Conservation (phyloP, 2,329 filamentous ascomycete species). For the Cercospora janseana region DNA sequence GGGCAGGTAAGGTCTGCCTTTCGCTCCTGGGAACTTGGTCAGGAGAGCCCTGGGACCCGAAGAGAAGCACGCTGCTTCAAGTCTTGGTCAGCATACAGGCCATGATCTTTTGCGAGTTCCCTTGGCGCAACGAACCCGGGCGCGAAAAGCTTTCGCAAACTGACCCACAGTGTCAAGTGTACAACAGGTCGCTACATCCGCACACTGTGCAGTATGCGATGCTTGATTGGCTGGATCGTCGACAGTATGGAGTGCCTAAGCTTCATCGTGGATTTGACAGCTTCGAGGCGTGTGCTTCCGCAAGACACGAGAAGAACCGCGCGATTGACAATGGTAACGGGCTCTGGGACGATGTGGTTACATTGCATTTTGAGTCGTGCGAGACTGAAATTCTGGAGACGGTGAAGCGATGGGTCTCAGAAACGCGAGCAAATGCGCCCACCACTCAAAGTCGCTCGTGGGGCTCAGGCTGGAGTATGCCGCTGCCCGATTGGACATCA, state of each 20-base stretch:
- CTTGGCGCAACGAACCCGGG: slow-evolving; percentile 55
- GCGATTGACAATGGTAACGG: slow-evolving; percentile 3
- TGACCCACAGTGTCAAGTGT: slow-evolving; percentile 25
- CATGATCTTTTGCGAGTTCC: slow-evolving; percentile 57
- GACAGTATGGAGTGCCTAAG: neutral
- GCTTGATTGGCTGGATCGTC: slow-evolving; percentile 36
- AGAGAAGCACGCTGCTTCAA: slow-evolving; percentile 56
- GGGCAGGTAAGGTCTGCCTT: slow-evolving; percentile 52
- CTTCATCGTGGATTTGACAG: neutral
- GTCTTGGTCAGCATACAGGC: slow-evolving; percentile 54
- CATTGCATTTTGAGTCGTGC: slow-evolving; percentile 16
- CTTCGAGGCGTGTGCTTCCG: neutral
- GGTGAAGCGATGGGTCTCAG: slow-evolving; percentile 14
- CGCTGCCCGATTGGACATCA: too few relatives aligned
- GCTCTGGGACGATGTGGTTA: slow-evolving; percentile 21
- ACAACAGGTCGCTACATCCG: slow-evolving; percentile 32
- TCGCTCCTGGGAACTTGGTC: slow-evolving; percentile 59
- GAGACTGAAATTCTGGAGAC: slow-evolving; percentile 16
- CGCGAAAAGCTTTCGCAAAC: slow-evolving; percentile 23
- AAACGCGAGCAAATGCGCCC: too few relatives aligned
- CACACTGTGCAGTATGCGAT: slow-evolving; percentile 38
- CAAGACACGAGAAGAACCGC: neutral
- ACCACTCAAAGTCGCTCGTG: too few relatives aligned
- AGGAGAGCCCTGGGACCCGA: slow-evolving; percentile 46
- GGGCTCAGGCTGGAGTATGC: too few relatives aligned